Conservation (phyloP, 2,329 filamentous ascomycete genomes). For the Bertia moriformis region DNA sequence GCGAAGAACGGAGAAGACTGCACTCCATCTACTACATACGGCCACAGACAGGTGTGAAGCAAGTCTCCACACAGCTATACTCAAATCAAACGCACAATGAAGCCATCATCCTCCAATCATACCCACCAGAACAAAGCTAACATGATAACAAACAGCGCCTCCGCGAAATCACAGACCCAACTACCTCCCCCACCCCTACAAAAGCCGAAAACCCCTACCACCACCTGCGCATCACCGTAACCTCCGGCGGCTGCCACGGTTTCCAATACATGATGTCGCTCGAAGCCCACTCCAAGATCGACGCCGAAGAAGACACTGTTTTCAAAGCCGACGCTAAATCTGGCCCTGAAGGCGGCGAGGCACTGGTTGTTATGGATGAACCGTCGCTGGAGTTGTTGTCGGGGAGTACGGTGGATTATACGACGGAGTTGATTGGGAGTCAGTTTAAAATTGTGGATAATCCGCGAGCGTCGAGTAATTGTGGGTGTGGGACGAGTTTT, state of each 20-base stretch:
- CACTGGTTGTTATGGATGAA: not conserved
- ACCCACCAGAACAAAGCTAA: not conserved
- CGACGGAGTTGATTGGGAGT: not conserved
- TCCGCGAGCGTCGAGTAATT: slow-evolving; percentile 79
- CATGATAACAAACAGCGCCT: not conserved
- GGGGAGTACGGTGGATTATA: slow-evolving; percentile 1
- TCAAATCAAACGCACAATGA: slow-evolving; percentile 1
- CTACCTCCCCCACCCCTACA: not conserved
- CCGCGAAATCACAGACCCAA: not conserved
- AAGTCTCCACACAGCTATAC: slow-evolving; percentile 1
- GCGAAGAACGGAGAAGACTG: too few relatives aligned
- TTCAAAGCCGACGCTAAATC: not conserved
- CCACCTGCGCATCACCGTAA: not conserved
- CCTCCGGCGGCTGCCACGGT: not conserved
- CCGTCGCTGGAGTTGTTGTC: not conserved
- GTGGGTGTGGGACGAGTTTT: slow-evolving; percentile 67
- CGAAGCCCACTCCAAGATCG: not conserved
- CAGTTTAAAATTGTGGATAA: slow-evolving; percentile 46
- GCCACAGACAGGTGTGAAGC: slow-evolving; percentile 1
- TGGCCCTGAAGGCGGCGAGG: not conserved
- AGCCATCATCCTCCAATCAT: not conserved
- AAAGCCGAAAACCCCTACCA: not conserved
- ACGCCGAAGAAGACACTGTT: slow-evolving; percentile 1
- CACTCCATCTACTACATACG: slow-evolving; percentile 2
- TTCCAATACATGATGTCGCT: slow-evolving; percentile 1